Evolutionary conservation across 106 monocot species (phyloP).

Genomic region (Phalaenopsis equestris): DNA sequence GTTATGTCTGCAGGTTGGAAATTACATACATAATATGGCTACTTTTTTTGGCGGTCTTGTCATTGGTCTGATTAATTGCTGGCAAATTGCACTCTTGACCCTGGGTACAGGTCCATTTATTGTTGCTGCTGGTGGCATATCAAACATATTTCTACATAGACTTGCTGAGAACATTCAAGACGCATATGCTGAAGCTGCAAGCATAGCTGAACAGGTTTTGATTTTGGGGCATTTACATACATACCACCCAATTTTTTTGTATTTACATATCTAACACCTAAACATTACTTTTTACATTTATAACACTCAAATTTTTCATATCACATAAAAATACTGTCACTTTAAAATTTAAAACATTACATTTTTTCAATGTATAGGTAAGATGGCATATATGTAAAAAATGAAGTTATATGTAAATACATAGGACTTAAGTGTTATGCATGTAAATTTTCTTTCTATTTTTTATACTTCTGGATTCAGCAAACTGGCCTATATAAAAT

Average conservation of each 20-base stretch:
- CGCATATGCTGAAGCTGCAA: conserved; percentile 99
- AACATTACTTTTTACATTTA: no score
- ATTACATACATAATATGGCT: conserved; percentile 99
- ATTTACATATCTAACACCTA: no score
- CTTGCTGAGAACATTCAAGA: conserved; percentile 99
- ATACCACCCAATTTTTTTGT: no score
- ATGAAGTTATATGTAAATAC: no score
- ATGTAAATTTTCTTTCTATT: neutral
- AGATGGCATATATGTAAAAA: no score
- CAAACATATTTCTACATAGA: conserved; percentile 96
- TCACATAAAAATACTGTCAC: no score
- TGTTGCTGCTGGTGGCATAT: conserved; percentile 99
- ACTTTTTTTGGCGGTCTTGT: conserved; percentile 97
- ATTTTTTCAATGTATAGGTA: no score
- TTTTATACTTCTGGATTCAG: neutral
- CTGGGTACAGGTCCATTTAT: conserved; percentile 90
- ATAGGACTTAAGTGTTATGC: no score
- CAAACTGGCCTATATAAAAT: neutral
- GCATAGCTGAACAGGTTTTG: conserved; percentile 95
- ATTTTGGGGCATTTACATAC: neutral
- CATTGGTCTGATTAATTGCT: conserved; percentile 90
- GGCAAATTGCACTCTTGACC: conserved; percentile 98
- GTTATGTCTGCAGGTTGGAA: conserved; percentile 65
- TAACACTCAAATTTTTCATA: no score
- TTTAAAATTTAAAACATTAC: no score